Evolutionary conservation across 1,139 yeast genomes (phyloP), one percentile per base, ranked within the genome.

Genomic region (Blastobotrys illinoisensis): DNA sequence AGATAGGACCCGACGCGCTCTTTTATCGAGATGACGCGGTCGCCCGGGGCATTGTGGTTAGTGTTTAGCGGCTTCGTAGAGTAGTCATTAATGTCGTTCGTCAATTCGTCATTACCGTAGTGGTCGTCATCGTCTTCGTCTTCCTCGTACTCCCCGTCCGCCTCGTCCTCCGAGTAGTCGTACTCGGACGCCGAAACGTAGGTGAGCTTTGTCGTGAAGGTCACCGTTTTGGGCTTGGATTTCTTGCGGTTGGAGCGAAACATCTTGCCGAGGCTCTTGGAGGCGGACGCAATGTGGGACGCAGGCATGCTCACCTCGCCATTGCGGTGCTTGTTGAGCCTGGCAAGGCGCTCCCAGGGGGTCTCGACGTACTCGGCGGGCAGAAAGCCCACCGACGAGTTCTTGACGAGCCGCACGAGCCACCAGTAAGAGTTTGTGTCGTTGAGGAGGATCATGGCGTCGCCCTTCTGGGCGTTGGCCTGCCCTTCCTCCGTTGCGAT

Each of bases 401-500:
- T 89, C 49, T 78, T 76, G 55, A 84, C 76, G 62, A 88, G 82
- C 57, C 84, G 79, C 26, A 93, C 91, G 13, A 91, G 74, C 99
- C 99, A 93, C 99, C 99, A 93, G 72, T 93, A 93, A 57, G 89
- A 81, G 70, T 93, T 97, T 56, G 87, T 84, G 66, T 93, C 99
- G 65, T 90, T 91, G 43, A 93, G 73, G 40, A 93, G 74, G 49
- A 81, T 76, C 58, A 95, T 93, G 1, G 96, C 85, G 64, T 90
- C 97, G 64, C 95, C 95, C 63, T 89, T 82, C 24, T 75, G 70
- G 7, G 93, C 78, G 52, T 86, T 83, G 60, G 96, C 88, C 72
- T 93, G 99, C 53, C 95, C 90, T 9, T 95, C 95, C 65, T 91
- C 97, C 3, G 97, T 95, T 0, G 98, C 99, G 44, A 79, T 79